Evolutionary conservation across 176 grass and related monocot species (phyloP), one percentile per base, ranked within the genome.

Genomic region (Miscanthus lutarioriparius): DNA sequence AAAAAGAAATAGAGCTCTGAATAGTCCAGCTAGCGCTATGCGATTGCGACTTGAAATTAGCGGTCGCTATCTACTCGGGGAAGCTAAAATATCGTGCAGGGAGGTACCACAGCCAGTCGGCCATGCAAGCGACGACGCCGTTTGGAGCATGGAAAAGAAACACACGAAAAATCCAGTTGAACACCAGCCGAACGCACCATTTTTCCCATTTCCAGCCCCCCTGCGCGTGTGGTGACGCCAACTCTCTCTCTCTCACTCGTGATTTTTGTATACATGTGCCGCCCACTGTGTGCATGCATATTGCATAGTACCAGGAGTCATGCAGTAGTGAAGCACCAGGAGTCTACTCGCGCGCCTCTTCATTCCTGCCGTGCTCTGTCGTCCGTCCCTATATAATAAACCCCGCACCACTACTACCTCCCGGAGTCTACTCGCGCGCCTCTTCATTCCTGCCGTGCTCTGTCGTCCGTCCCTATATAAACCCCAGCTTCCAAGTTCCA

Each of bases 191-290:
- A 39, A 7, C 25, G 67, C 45, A 20, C 71, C 85, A 9, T 35
- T 35, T 28, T 47, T 80, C 33, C n/a, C 2, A 14, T 35, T 11
- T 11, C 36, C 20, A 23, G 10, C 5, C 44, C 39, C 63, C 54
- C 32, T 70, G 62, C 62, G 61, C 49, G 48, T 85, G 81, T 77
- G 88, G 88, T 77, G 83, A 85, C 83, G 64, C 73, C 64, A 35
- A 6, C 83, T 26, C 1, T 4, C 16, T 9, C 22, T 14, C 39
- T 40, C 7, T 53, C 37, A 11, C 22, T 4, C 3, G 2, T 23
- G 41, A 14, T 27, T 56, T 79, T 43, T 45, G 3, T 71, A 45
- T 27, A 20, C 51, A 82, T 72, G 38, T 48, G 40, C 11, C 43
- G 65, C 39, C 39, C 1, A 66, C 13, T 79, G 69, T 43, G 37